Conservation (phyloP, 768 basidiomycete species). For the Piloderma croceum region DNA sequence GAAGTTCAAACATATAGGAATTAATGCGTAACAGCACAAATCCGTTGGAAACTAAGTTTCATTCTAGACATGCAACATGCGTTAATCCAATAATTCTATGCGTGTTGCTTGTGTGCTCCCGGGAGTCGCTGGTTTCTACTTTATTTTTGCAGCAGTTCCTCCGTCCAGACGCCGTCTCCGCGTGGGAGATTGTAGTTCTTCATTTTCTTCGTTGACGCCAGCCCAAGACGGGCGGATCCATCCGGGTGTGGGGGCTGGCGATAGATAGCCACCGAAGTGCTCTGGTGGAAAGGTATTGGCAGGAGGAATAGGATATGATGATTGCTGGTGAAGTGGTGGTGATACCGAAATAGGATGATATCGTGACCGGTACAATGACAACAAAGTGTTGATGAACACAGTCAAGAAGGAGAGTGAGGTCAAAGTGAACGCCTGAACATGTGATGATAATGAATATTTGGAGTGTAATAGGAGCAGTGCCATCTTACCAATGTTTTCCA, state of each 20-base stretch:
- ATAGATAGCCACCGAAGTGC: constrained; percentile 43
- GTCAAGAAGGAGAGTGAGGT: constrained; percentile 74
- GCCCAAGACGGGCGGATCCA: constrained; percentile 40
- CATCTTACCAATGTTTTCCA: constrained; percentile 89
- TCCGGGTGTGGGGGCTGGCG: constrained; percentile 43
- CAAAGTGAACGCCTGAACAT: constrained; percentile 61
- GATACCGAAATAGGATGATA: constrained; percentile 40
- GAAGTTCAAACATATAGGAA: too few relatives aligned
- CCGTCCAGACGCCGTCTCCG: constrained; percentile 54
- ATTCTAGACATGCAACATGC: too few relatives aligned
- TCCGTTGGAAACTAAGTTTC: too few relatives aligned
- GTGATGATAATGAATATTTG: not conserved
- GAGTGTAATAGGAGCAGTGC: constrained; percentile 7
- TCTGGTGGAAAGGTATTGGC: constrained; percentile 38
- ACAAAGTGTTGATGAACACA: constrained; percentile 73
- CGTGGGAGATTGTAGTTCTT: constrained; percentile 16
- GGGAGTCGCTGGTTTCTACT: constrained; percentile 29
- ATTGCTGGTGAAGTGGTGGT: constrained; percentile 27
- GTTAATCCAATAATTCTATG: too few relatives aligned
- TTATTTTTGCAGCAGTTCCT: constrained; percentile 50
- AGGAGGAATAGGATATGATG: constrained; percentile 36
- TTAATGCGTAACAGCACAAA: too few relatives aligned
- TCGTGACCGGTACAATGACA: constrained; percentile 71
- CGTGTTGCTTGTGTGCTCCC: too few relatives aligned
- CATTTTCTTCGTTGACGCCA: constrained; percentile 21